Conservation (phyloP, 1,284 basidiomycete genomes). For the Uromyces viciae-fabae region DNA sequence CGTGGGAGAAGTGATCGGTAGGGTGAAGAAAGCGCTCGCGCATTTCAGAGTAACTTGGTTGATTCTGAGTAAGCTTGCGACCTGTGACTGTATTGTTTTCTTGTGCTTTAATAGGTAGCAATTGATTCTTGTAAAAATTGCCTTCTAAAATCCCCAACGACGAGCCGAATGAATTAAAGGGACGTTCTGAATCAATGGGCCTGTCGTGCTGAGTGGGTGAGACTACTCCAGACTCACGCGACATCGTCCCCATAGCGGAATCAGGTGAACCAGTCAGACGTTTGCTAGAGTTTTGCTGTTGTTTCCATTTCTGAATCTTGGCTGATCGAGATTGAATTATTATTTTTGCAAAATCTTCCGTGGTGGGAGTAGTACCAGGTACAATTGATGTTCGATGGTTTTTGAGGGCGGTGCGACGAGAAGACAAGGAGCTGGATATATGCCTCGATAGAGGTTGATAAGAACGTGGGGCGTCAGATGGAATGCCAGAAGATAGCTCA, state of each 20-base stretch:
- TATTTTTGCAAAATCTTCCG: slow-evolving; percentile 61
- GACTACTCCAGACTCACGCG: background rate
- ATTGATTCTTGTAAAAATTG: background rate
- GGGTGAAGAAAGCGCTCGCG: slow-evolving; percentile 19
- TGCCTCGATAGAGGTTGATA: slow-evolving; percentile 7
- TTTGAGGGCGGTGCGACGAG: slow-evolving; percentile 18
- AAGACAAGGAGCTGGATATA: slow-evolving; percentile 34
- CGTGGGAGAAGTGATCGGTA: background rate
- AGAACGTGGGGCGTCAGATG: background rate
- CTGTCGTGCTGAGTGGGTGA: background rate
- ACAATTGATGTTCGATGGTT: slow-evolving; percentile 43
- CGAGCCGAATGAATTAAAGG: background rate
- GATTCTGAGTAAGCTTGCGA: background rate
- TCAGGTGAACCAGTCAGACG: background rate
- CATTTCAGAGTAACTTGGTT: background rate
- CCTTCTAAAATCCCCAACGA: slow-evolving; percentile 30
- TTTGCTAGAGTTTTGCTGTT: slow-evolving; percentile 30
- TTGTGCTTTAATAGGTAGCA: background rate
- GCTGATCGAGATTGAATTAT: slow-evolving; percentile 61
- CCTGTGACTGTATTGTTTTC: slow-evolving; percentile 5
- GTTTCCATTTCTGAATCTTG: slow-evolving; percentile 60
- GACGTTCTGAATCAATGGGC: background rate
- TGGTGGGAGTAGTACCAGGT: slow-evolving; percentile 49
- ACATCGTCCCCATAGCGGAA: background rate
- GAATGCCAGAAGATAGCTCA: slow-evolving; percentile 45